phyloP scores from a whole-genome alignment of 768 basidiomycete species.

The Tephrocybe sp. region DNA sequence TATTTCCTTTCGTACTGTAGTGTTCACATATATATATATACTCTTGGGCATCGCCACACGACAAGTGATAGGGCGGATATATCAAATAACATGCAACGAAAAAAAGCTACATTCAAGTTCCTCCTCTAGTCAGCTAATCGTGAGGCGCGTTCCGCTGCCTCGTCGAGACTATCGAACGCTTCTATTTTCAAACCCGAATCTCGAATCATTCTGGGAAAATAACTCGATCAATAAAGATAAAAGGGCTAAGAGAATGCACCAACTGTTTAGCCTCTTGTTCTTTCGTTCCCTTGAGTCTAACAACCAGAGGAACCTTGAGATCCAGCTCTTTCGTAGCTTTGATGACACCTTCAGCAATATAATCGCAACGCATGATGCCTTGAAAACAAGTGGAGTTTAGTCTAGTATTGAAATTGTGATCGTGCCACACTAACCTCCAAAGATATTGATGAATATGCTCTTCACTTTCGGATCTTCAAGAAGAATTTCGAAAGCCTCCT shows the following conservation, averaged over 20 bases:
- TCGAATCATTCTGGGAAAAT: constrained; percentile 76
- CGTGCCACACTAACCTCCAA: constrained; percentile 70
- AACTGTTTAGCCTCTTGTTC: constrained; percentile 94
- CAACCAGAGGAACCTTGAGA: constrained; percentile 84
- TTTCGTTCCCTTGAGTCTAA: constrained; percentile 96
- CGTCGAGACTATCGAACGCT: constrained; percentile 90
- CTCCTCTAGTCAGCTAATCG: constrained; percentile 56
- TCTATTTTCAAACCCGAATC: constrained; percentile 92
- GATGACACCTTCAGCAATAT: constrained; percentile 98
- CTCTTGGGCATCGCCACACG: constrained; percentile 6
- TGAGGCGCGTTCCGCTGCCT: constrained; percentile 83
- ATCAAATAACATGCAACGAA: constrained; percentile 15
- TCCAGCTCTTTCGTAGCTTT: constrained; percentile 92
- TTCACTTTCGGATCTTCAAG: constrained; percentile 90
- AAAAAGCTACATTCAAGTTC: constrained; percentile 7
- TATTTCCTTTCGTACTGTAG: constrained; percentile 35
- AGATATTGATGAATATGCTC: constrained; percentile 99
- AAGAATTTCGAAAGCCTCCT: constrained; percentile 98
- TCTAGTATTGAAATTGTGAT: background rate
- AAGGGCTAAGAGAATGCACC: constrained; percentile 26
- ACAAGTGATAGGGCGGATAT: constrained; percentile 5
- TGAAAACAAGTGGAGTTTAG: constrained; percentile 5
- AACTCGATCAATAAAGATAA: constrained; percentile 9
- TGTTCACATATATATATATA: constrained; percentile 26
- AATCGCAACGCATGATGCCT: constrained; percentile 99